Base-by-base conservation (phyloP, 306 rosid genomes). In the Arachis hypogaea region DNA sequence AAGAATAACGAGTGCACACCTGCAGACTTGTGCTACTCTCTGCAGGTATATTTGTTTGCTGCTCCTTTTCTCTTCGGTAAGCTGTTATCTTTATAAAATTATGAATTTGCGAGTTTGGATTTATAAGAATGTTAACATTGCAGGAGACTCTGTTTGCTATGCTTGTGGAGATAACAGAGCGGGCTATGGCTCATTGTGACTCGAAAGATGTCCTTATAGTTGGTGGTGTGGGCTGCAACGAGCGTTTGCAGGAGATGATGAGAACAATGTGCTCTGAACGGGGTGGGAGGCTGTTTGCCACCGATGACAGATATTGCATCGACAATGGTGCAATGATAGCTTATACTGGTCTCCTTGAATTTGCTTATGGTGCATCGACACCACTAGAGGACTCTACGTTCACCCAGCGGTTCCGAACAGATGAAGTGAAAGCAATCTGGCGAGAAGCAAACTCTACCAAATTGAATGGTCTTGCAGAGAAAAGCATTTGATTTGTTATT, bases 241-340 rank as follows among this genome's bases (percentile, higher is more conserved):
- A 86, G 73, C 89, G 96, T 38, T 69, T 93, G 83, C 98, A 93
- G 70, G 96, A 91, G 81, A 93, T 93, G 97, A 93, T 93, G 98
- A 85, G 89, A 82, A 88, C 29, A 50, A 93, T 93, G 98, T 93
- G 98, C 72, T 78, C 88, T 7, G 97, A 93, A 80, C 86, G 98
- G 6, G 97, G 90, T 60, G 98, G 97, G 71, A 85, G 83, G 70
- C 83, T 91, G 83, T 93, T 93, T 78, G 97, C 98, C 28, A 91
- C 98, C 0, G 97, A 93, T 79, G 98, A 93, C 55, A 83, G 97
- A 77, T 93, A 93, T 78, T 93, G 97, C 79, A 6, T 93, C 62
- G 98, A 93, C 59, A 93, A 93, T 64, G 97, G 97, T 38, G 98
- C 98, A 56, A 93, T 93, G 97, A 93, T 91, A 47, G 98, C 98